A percentile compares a stretch with the other conserved stretches of the same genome.
phyloP scores from a whole-genome alignment of 1,139 yeast genomes.

The Debaryomyces psychrophilus region DNA sequence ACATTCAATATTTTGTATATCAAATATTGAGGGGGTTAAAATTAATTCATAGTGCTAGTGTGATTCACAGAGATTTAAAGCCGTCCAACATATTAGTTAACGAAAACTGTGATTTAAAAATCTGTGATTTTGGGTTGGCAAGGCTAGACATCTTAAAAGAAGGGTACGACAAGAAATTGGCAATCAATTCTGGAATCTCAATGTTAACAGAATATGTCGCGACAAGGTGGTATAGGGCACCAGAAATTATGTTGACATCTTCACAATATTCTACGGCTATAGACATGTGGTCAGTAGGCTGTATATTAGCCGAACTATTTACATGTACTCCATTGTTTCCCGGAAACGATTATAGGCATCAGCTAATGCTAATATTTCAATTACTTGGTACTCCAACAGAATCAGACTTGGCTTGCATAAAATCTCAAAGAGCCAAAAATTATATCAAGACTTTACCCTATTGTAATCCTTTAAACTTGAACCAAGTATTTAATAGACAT shows the following conservation, averaged over 20 bases:
- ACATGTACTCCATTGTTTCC: slow-evolving; percentile 73
- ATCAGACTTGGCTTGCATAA: slow-evolving; percentile 58
- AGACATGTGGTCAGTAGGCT: slow-evolving; percentile 81
- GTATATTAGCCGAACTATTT: slow-evolving; percentile 70
- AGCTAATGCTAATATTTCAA: slow-evolving; percentile 61
- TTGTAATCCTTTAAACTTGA: slow-evolving; percentile 14
- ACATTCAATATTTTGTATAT: slow-evolving; percentile 67
- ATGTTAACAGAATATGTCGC: slow-evolving; percentile 75
- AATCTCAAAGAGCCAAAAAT: slow-evolving; percentile 62
- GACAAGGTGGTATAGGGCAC: slow-evolving; percentile 81
- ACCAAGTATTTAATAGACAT: slow-evolving; percentile 21
- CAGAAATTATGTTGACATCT: slow-evolving; percentile 73
- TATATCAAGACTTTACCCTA: slow-evolving; percentile 60
- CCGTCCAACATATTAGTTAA: slow-evolving; percentile 42
- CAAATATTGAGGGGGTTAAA: slow-evolving; percentile 67
- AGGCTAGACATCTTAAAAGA: slow-evolving; percentile 36
- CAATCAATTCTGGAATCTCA: slow-evolving; percentile 35
- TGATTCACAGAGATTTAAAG: slow-evolving; percentile 45
- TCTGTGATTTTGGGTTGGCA: slow-evolving; percentile 61
- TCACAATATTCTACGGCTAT: slow-evolving; percentile 72
- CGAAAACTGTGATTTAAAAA: slow-evolving; percentile 44
- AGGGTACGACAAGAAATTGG: slow-evolving; percentile 41
- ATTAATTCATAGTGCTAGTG: slow-evolving; percentile 61
- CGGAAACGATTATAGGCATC: slow-evolving; percentile 74
- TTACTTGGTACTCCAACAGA: slow-evolving; percentile 66